These are phyloP conservation scores for Exserohilum rostratum DNA, from an alignment of 2,329 filamentous ascomycete genomes.

Conservation along the genomic window DNA sequence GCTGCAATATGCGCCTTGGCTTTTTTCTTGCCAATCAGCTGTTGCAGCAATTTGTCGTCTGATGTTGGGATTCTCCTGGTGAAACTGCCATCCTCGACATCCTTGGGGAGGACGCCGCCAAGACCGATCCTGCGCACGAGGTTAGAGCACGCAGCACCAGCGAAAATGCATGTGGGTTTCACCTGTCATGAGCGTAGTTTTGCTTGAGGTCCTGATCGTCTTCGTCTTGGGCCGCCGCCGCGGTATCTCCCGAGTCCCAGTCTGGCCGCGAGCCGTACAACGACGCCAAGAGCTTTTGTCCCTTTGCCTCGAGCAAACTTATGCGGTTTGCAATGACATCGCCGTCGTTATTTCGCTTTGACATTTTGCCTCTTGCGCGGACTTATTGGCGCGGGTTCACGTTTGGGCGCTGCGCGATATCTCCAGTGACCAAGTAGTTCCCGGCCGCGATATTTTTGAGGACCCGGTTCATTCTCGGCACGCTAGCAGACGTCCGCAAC, in stretches of 20 bases:
- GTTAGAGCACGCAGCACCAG: not conserved
- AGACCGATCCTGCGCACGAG: constrained; percentile 45
- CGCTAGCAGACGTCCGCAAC: constrained; percentile 42
- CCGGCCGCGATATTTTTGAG: constrained; percentile 37
- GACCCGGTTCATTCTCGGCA: constrained; percentile 39
- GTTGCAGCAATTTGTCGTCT: constrained; percentile 52
- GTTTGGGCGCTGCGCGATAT: constrained; percentile 15
- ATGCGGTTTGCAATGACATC: constrained; percentile 63
- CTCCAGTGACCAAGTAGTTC: constrained; percentile 15
- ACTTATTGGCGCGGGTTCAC: constrained; percentile 11
- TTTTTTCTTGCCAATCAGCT: constrained; percentile 53
- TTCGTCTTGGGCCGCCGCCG: constrained; percentile 51
- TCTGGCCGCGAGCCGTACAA: constrained; percentile 58
- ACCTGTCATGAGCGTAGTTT: constrained; percentile 62
- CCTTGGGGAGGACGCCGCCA: constrained; percentile 46
- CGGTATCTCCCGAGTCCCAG: constrained; percentile 43
- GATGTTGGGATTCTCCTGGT: constrained; percentile 46
- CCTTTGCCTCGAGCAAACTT: constrained; percentile 60
- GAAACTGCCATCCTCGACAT: constrained; percentile 47
- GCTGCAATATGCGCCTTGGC: constrained; percentile 40
- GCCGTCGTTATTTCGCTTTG: constrained; percentile 50
- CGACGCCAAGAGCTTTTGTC: constrained; percentile 61
- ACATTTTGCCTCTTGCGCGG: constrained; percentile 31
- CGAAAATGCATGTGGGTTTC: constrained; percentile 19
- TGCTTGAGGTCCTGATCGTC: constrained; percentile 61